Base-by-base conservation (phyloP, 148 eudicot genomes). In the Arctostaphylos glauca region DNA sequence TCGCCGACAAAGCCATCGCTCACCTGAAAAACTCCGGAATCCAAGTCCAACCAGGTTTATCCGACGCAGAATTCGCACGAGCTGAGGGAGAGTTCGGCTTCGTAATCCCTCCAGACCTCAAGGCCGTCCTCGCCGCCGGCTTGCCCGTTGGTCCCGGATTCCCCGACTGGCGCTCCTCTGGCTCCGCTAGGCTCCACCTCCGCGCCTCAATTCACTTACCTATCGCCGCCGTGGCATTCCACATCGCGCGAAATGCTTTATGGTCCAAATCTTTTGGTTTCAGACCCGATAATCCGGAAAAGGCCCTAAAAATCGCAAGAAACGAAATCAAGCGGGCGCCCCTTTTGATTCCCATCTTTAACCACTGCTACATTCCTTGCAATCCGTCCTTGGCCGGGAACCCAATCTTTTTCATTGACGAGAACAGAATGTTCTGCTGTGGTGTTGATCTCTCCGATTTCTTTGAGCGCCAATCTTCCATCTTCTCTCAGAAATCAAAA, bases 71-170 rank as follows among this genome's bases (percentile, higher is more conserved):
- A 21, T 89, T 96, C 83, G 93, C 94, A 13, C 77, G 86, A 2
- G 90, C 93, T 0, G 98, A 96, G 77, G 98, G 97, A 5, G 97
- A 94, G 78, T 94, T 96, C 83, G 95, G 95, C 0, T 96, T 96
- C 87, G 85, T 88, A 5, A 94, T 96, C 83, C 98, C 99, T 0
- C 99, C 99, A 0, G 98, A 96, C 84, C 84, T 96, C 0, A 89
- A 85, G 80, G 95, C 99, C 19, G 88, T 96, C 16, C 92, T 96
- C 15, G 88, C 91, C 0, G 90, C 94, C 38, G 97, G 93, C 5
- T 86, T 93, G 3, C 99, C 99, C 0, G 25, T 90, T 46, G 99
- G 98, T 19, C 90, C 97, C 9, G 98, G 99, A 0, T 94, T 96
- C 75, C 99, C 98, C 0, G 94, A 94, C 82, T 96, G 98, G 98